Percentiles rank a stretch among this genome's conserved stretches.
Conservation (phyloP, 2,329 filamentous ascomycete genomes). For the Ophiostoma sp. region DNA sequence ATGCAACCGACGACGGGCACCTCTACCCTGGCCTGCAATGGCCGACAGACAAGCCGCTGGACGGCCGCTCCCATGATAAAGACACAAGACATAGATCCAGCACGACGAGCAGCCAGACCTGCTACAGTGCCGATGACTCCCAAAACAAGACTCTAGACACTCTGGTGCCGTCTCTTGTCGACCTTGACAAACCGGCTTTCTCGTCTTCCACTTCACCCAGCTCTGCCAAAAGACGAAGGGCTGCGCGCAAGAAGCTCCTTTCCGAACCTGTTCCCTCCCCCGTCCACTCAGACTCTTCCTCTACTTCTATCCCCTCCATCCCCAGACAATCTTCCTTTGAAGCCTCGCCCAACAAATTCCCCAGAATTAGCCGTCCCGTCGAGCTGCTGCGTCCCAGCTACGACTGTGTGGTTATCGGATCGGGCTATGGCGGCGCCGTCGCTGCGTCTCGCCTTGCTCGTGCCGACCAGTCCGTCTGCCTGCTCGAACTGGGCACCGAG, state of each 20-base stretch:
- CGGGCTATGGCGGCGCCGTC: constrained; percentile 63
- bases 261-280: neutral
- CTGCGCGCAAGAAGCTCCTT: neutral
- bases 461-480: constrained; percentile 54
- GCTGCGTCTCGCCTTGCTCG: constrained; percentile 61
- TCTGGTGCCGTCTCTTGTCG: neutral
- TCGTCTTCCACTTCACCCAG: neutral
- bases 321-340: constrained; percentile 7
- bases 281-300: neutral
- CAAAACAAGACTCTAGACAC: neutral
- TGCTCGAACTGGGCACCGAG: constrained; percentile 61
- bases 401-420: constrained; percentile 63
- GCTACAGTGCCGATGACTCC: neutral
- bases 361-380: constrained; percentile 52
- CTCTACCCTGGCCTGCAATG: neutral
- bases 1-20: neutral
- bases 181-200: neutral
- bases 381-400: constrained; percentile 54
- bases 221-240: neutral
- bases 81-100: neutral
- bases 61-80: neutral
- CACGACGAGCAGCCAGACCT: constrained; percentile 9
- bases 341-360: constrained; percentile 36
- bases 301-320: constrained; percentile 25
- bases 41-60: constrained; percentile 12